Evolutionary conservation across 2,329 filamentous ascomycete species (phyloP).

Genomic region (Diaporthe longicolla): DNA sequence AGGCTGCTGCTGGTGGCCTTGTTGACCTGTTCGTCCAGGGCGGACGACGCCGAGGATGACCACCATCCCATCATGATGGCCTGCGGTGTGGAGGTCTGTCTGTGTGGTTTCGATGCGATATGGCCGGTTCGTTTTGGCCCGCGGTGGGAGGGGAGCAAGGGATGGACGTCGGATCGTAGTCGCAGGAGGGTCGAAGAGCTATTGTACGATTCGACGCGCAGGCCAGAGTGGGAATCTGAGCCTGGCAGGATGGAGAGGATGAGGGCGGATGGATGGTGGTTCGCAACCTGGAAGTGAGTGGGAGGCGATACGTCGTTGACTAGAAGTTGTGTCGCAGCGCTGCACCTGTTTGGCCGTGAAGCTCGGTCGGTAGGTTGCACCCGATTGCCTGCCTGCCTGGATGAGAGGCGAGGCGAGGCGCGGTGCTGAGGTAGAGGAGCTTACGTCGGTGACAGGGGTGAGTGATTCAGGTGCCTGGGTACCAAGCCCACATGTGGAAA

Average conservation of each 20-base stretch:
- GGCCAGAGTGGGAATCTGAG: background rate
- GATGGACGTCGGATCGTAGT: slow-evolving; percentile 7
- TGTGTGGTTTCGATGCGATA: background rate
- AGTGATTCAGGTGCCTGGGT: background rate
- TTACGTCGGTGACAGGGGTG: slow-evolving; percentile 39
- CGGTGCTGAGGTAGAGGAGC: background rate
- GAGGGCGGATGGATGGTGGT: slow-evolving; percentile 13
- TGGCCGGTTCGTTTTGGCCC: background rate
- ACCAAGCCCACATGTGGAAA: background rate
- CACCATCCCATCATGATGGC: slow-evolving; percentile 88
- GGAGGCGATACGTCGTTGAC: slow-evolving; percentile 26
- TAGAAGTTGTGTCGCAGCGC: background rate
- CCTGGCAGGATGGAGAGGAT: background rate
- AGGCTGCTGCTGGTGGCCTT: slow-evolving; percentile 94
- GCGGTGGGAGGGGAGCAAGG: slow-evolving; percentile 12
- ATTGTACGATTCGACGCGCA: slow-evolving; percentile 1
- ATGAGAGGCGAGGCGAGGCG: slow-evolving; percentile 18
- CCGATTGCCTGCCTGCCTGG: slow-evolving; percentile 30
- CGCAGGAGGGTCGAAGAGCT: background rate
- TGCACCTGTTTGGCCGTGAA: slow-evolving; percentile 10
- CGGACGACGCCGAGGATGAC: slow-evolving; percentile 91
- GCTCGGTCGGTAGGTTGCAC: slow-evolving; percentile 15
- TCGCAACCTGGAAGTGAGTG: slow-evolving; percentile 2
- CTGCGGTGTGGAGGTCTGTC: background rate
- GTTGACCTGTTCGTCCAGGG: slow-evolving; percentile 97